phyloP scores from a whole-genome alignment of 2,329 filamentous ascomycete genomes.

The Fusarium robinianum region DNA sequence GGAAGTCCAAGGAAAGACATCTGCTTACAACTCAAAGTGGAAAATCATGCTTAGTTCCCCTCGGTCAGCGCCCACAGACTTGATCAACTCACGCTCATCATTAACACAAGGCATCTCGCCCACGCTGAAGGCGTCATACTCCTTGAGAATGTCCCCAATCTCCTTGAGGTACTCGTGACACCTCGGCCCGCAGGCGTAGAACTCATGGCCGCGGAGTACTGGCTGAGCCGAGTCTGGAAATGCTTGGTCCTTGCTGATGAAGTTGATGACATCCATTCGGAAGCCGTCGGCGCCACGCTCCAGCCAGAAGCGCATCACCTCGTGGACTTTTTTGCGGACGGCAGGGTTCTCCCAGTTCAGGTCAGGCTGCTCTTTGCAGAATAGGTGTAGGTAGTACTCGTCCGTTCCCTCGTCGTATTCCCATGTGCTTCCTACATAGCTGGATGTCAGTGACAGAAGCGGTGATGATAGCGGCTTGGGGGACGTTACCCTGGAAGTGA shows the following conservation, averaged over 20 bases:
- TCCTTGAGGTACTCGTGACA: constrained; percentile 53
- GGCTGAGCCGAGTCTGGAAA: constrained; percentile 54
- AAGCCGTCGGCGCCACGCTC: constrained; percentile 69
- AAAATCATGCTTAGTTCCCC: constrained; percentile 74
- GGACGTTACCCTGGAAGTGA: constrained; percentile 44
- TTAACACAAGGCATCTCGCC: constrained; percentile 55
- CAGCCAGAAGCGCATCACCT: constrained; percentile 75
- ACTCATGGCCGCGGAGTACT: constrained; percentile 44
- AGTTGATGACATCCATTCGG: constrained; percentile 70
- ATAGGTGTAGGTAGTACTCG: constrained; percentile 69
- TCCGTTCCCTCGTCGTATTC: constrained; percentile 54
- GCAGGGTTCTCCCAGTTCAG: constrained; percentile 76
- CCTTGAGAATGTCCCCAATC: constrained; percentile 48
- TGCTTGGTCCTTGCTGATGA: constrained; percentile 63
- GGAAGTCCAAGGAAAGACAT: neutral
- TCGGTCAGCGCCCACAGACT: constrained; percentile 57
- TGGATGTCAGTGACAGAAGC: neutral
- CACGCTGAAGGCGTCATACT: constrained; percentile 57
- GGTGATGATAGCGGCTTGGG: neutral
- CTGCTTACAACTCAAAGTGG: constrained; percentile 65
- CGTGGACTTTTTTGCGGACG: constrained; percentile 67
- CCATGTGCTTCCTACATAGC: constrained; percentile 53
- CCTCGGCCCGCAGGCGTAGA: constrained; percentile 59
- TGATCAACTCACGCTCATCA: constrained; percentile 49
- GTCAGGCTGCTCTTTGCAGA: constrained; percentile 72